Evolutionary conservation across 2,329 filamentous ascomycete genomes (phyloP).

Genomic region (Colletotrichum brevisporum): DNA sequence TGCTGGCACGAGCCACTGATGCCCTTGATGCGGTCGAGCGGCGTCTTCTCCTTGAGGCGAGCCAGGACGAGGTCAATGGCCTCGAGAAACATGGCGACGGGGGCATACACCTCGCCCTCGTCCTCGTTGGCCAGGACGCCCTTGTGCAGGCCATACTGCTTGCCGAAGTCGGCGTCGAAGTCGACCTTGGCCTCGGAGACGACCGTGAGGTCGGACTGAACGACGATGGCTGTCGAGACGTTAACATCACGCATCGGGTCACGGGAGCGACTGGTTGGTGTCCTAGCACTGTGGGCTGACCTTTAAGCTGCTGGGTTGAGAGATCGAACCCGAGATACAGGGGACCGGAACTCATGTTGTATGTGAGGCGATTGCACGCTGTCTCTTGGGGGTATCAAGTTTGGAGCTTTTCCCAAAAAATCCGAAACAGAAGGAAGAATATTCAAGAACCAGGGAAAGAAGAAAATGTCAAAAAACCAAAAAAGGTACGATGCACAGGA

Average conservation of each 20-base stretch:
- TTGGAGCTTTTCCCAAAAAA: constrained; percentile 13
- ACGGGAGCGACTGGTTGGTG: not conserved
- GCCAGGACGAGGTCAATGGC: constrained; percentile 88
- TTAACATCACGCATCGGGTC: constrained; percentile 13
- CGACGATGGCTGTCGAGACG: constrained; percentile 76
- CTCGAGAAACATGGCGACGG: constrained; percentile 95
- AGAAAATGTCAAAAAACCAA: not conserved
- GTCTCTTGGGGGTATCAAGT: constrained; percentile 9
- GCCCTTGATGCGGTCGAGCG: constrained; percentile 80
- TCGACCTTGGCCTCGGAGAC: constrained; percentile 91
- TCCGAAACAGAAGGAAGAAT: not conserved
- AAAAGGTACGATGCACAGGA: constrained; percentile 2
- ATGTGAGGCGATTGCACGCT: not conserved
- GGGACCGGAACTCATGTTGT: constrained; percentile 58
- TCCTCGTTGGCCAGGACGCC: constrained; percentile 86
- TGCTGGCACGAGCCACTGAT: constrained; percentile 96
- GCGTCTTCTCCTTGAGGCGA: constrained; percentile 76
- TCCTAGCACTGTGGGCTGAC: constrained; percentile 56
- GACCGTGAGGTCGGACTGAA: constrained; percentile 85
- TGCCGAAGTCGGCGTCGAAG: constrained; percentile 86
- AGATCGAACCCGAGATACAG: constrained; percentile 95
- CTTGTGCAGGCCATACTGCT: constrained; percentile 85
- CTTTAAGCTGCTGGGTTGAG: constrained; percentile 97
- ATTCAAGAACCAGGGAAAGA: not conserved
- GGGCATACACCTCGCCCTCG: constrained; percentile 92